A percentile compares a stretch with the other conserved stretches of the same genome.
Evolutionary conservation across 495 filamentous ascomycete genomes (phyloP).

Genomic region (Cudoniella acicularis): DNA sequence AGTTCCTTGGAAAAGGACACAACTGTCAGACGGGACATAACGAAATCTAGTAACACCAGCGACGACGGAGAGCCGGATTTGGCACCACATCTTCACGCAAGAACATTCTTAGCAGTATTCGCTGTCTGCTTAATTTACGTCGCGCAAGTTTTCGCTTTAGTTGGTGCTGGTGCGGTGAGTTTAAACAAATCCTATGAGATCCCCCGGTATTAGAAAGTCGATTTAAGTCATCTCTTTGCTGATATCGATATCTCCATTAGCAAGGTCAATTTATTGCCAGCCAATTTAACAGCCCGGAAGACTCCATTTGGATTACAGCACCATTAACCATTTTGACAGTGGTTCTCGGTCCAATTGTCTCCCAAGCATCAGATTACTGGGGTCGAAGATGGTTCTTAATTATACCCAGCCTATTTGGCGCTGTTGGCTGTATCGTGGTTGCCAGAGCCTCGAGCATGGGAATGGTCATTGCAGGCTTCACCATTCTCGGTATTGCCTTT

Average conservation of each 20-base stretch:
- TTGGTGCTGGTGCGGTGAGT: too few relatives aligned
- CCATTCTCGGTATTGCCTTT: constrained; percentile 26
- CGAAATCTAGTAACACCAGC: too few relatives aligned
- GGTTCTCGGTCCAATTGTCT: constrained; percentile 27
- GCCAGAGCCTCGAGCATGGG: constrained; percentile 28
- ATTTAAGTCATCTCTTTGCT: not conserved
- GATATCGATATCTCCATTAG: not conserved
- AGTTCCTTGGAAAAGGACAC: too few relatives aligned
- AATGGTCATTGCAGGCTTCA: constrained; percentile 32
- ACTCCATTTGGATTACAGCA: constrained; percentile 24
- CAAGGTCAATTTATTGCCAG: constrained; percentile 14
- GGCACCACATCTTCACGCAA: too few relatives aligned
- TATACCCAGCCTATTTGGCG: constrained; percentile 27
- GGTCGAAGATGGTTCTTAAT: constrained; percentile 33
- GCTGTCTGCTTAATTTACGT: too few relatives aligned
- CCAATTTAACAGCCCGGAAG: constrained; percentile 14
- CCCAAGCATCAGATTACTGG: constrained; percentile 36
- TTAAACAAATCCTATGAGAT: too few relatives aligned
- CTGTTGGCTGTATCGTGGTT: constrained; percentile 29
- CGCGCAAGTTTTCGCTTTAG: too few relatives aligned
- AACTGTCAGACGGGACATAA: too few relatives aligned
- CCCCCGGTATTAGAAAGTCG: too few relatives aligned
- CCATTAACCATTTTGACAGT: constrained; percentile 28
- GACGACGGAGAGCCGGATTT: too few relatives aligned
- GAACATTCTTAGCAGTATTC: too few relatives aligned